A percentile compares a stretch with the other conserved stretches of the same genome.
Evolutionary conservation across 2,329 filamentous ascomycete genomes (phyloP).

Genomic region (Talaromyces sp.): DNA sequence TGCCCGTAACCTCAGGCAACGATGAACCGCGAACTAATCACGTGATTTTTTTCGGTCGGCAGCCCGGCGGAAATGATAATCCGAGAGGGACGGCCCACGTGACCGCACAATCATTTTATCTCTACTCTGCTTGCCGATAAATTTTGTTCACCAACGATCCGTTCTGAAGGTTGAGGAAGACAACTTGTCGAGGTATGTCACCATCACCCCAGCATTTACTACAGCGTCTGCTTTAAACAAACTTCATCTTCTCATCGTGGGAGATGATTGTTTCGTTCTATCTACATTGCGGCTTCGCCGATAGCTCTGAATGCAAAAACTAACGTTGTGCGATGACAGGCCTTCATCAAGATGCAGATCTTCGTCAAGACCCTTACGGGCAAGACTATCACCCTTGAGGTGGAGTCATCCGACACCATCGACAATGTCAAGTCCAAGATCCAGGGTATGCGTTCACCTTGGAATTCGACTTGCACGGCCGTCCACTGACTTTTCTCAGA

Average conservation of each 20-base stretch:
- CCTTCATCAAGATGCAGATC: conserved; percentile 53
- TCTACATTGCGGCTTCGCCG: neutral
- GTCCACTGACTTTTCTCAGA: conserved; percentile 57
- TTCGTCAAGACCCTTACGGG: conserved; percentile 78
- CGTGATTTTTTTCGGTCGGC: neutral
- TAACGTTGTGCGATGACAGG: conserved; percentile 29
- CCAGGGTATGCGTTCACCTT: conserved; percentile 54
- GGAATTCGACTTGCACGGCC: neutral
- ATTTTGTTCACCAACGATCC: conserved; percentile 30
- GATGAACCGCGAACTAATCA: neutral
- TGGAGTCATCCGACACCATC: conserved; percentile 99
- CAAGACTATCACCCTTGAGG: conserved; percentile 99
- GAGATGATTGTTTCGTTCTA: neutral
- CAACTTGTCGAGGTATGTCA: conserved; percentile 59
- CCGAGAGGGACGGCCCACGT: conserved; percentile 27
- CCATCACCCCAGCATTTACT: neutral
- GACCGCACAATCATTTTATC: conserved; percentile 44
- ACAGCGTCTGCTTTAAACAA: no score
- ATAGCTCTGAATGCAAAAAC: conserved; percentile 20
- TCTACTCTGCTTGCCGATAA: conserved; percentile 25
- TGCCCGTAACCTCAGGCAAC: neutral
- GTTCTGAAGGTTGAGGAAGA: conserved; percentile 60
- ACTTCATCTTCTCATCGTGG: neutral
- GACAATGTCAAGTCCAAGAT: conserved; percentile 99
- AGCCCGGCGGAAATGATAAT: neutral